Evolutionary conservation across 2,329 filamentous ascomycete genomes (phyloP).

Genomic region (Aspergillus ustus): DNA sequence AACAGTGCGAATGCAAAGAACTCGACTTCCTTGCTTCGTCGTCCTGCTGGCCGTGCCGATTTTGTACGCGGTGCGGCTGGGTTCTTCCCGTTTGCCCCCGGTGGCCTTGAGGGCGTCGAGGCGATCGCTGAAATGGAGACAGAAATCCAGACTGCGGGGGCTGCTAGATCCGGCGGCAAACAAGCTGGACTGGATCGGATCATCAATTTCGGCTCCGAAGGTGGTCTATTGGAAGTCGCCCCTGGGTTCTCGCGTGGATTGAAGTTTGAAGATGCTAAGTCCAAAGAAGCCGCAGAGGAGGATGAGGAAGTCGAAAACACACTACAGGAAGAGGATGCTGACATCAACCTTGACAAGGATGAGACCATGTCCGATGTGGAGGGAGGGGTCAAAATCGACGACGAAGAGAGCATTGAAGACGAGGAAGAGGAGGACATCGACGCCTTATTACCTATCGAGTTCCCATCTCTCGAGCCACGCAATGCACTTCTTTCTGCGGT

Average conservation of each 20-base stretch:
- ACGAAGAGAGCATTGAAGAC: constrained; percentile 29
- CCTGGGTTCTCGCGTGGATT: constrained; percentile 83
- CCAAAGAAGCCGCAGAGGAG: constrained; percentile 61
- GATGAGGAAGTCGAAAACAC: constrained; percentile 72
- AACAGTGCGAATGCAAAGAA: constrained; percentile 92
- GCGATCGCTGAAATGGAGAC: constrained; percentile 84
- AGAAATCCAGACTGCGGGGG: constrained; percentile 62
- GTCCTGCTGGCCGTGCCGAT: constrained; percentile 83
- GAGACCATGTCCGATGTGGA: constrained; percentile 48
- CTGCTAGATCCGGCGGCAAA: constrained; percentile 42
- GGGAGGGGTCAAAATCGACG: constrained; percentile 31
- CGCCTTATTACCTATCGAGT: constrained; percentile 85
- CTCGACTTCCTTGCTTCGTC: constrained; percentile 84
- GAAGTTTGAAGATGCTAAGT: constrained; percentile 67
- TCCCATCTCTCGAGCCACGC: constrained; percentile 85
- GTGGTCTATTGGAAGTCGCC: constrained; percentile 77
- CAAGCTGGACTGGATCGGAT: constrained; percentile 73
- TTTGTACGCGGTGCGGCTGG: constrained; percentile 92
- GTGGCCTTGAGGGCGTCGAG: constrained; percentile 84
- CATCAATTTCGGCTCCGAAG: constrained; percentile 78
- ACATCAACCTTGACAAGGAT: constrained; percentile 56
- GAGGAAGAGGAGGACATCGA: constrained; percentile 70
- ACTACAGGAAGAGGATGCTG: constrained; percentile 53
- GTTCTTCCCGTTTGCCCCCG: constrained; percentile 92
- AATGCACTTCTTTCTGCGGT: constrained; percentile 74